Percentiles rank a stretch among this genome's conserved stretches.
phyloP scores from a whole-genome alignment of 2,329 filamentous ascomycete species.

The Aspergillus niger region DNA sequence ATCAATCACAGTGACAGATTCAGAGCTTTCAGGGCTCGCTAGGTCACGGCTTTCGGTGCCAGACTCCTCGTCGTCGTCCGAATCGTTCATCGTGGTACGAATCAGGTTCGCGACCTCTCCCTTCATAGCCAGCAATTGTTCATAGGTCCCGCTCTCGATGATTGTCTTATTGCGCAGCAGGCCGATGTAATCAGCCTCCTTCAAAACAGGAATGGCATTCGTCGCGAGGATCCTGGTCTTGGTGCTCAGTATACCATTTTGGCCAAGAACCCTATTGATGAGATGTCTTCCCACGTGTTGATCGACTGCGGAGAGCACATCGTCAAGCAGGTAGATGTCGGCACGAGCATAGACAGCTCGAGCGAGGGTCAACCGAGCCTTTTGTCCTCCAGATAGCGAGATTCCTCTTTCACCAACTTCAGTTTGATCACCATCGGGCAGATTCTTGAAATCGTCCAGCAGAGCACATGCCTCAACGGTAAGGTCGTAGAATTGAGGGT shows the following conservation, averaged over 20 bases:
- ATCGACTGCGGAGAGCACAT: conserved; percentile 95
- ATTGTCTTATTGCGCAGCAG: conserved; percentile 81
- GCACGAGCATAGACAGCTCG: conserved; percentile 93
- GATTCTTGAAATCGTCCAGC: conserved; percentile 82
- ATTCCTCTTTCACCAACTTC: conserved; percentile 97
- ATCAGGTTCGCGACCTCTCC: conserved; percentile 84
- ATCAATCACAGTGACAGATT: conserved; percentile 54
- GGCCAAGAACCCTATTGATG: conserved; percentile 89
- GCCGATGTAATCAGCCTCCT: conserved; percentile 85
- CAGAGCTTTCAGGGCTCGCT: conserved; percentile 69
- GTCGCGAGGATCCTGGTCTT: conserved; percentile 94
- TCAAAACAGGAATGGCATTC: conserved; percentile 88
- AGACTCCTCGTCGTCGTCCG: conserved; percentile 47
- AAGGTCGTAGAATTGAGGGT: conserved; percentile 90
- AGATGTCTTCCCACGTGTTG: conserved; percentile 94
- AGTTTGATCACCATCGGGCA: conserved; percentile 95
- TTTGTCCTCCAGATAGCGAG: conserved; percentile 92
- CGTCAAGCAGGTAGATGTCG: conserved; percentile 94
- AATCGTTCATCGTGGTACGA: conserved; percentile 63
- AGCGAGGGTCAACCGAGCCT: conserved; percentile 87
- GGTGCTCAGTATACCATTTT: conserved; percentile 74
- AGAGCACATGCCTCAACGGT: conserved; percentile 91
- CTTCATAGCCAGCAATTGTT: conserved; percentile 89
- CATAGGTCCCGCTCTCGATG: conserved; percentile 84
- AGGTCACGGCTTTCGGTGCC: conserved; percentile 60